phyloP scores from a whole-genome alignment of 2,329 filamentous ascomycete genomes.

The Lachnellula hyalina region DNA sequence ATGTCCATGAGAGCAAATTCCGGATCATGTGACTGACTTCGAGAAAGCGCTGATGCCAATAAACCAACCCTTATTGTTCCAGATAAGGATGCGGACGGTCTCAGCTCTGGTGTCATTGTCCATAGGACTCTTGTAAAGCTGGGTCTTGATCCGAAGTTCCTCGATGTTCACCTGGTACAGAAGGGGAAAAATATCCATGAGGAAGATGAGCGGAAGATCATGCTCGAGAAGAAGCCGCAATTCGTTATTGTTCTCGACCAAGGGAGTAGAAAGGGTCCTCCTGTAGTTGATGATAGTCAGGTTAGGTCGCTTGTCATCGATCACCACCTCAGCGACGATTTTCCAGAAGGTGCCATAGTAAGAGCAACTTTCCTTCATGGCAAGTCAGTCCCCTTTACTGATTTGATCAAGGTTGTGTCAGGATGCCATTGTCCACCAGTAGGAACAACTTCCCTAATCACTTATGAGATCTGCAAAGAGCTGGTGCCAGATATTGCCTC shows the following conservation, averaged over 20 bases:
- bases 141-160: slow-evolving; percentile 47
- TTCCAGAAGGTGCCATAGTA: slow-evolving; percentile 40
- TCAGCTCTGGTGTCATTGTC: slow-evolving; percentile 59
- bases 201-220: slow-evolving; percentile 44
- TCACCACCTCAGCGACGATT: slow-evolving; percentile 54
- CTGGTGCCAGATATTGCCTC: slow-evolving; percentile 46
- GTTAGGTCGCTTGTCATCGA: slow-evolving; percentile 55
- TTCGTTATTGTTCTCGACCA: slow-evolving; percentile 63
- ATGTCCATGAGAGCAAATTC: background rate
- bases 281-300: slow-evolving; percentile 46
- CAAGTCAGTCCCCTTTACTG: slow-evolving; percentile 27
- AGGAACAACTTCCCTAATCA: slow-evolving; percentile 58
- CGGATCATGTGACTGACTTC: background rate
- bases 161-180: slow-evolving; percentile 52
- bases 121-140: slow-evolving; percentile 53
- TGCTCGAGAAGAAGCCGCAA: slow-evolving; percentile 44
- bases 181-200: slow-evolving; percentile 57
- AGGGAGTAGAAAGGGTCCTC: slow-evolving; percentile 50
- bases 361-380: background rate
- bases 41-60: slow-evolving; percentile 43
- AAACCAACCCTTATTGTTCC: slow-evolving; percentile 56
- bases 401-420: slow-evolving; percentile 44
- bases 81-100: slow-evolving; percentile 64
- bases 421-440: slow-evolving; percentile 61
- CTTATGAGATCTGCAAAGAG: slow-evolving; percentile 55